Percentiles rank a stretch among this genome's conserved stretches.
phyloP scores from a whole-genome alignment of 768 basidiomycete species.

The Agaricus bisporus region DNA sequence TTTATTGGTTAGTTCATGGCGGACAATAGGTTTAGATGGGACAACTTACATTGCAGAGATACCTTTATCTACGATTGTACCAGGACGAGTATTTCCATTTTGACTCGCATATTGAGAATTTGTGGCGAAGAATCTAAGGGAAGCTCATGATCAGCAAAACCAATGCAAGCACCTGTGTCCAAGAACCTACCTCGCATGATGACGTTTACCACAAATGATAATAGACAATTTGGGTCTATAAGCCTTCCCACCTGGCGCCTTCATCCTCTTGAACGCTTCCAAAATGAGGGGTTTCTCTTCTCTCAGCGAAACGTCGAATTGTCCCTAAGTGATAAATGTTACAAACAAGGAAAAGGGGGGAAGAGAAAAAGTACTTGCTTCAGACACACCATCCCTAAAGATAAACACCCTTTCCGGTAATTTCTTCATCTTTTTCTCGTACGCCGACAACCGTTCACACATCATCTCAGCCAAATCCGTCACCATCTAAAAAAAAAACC shows the following conservation, averaged over 20 bases:
- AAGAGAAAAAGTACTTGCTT: slow-evolving; percentile 31
- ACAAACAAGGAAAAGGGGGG: background rate
- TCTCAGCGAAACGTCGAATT: slow-evolving; percentile 56
- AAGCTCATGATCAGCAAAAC: background rate
- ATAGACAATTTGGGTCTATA: slow-evolving; percentile 67
- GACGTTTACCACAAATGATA: slow-evolving; percentile 77
- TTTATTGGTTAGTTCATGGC: background rate
- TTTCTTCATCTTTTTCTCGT: slow-evolving; percentile 43
- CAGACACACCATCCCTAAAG: slow-evolving; percentile 80
- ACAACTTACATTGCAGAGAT: slow-evolving; percentile 56
- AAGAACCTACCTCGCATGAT: slow-evolving; percentile 47
- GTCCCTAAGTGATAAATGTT: too few species aligned
- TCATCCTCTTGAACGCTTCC: slow-evolving; percentile 51
- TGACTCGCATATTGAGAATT: slow-evolving; percentile 41
- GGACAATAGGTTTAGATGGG: background rate
- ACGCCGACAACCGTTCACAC: slow-evolving; percentile 58
- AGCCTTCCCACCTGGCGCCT: slow-evolving; percentile 29
- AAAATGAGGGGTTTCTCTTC: slow-evolving; percentile 60
- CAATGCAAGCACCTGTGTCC: background rate
- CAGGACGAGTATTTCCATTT: slow-evolving; percentile 75
- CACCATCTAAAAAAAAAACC: slow-evolving; percentile 68
- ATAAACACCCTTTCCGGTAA: slow-evolving; percentile 68
- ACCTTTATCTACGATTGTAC: slow-evolving; percentile 77
- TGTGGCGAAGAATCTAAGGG: slow-evolving; percentile 49
- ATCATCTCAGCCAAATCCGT: slow-evolving; percentile 61